These are phyloP conservation scores for Stylonectria norvegica DNA, from an alignment of 2,329 filamentous ascomycete genomes.

Conservation along the genomic window DNA sequence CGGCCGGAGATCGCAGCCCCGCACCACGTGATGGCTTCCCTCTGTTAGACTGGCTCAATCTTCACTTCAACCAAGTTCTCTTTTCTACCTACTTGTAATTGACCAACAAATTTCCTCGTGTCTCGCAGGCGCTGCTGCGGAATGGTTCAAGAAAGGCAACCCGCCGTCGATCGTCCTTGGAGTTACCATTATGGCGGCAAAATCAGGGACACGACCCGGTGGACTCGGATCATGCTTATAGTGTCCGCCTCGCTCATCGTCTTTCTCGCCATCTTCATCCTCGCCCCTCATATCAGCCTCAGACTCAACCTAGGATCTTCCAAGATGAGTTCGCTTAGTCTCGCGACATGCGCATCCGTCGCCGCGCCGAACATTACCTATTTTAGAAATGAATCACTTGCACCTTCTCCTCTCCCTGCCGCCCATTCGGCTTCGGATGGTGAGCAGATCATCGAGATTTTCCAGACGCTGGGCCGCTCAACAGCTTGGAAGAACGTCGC, in stretches of 20 bases:
- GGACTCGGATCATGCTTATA: slow-evolving; percentile 13
- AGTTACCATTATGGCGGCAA: neutral
- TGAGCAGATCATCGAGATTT: slow-evolving; percentile 35
- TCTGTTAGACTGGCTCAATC: neutral
- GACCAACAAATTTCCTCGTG: too few species aligned
- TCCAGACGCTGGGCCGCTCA: slow-evolving; percentile 35
- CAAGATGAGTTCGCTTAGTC: slow-evolving; percentile 17
- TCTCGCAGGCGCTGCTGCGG: neutral
- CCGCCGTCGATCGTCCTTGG: slow-evolving; percentile 4
- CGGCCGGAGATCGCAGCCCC: too few species aligned
- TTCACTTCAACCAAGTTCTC: too few species aligned
- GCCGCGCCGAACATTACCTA: slow-evolving; percentile 34
- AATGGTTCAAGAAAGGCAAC: slow-evolving; percentile 5
- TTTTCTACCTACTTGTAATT: too few species aligned
- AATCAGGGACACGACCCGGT: slow-evolving; percentile 7
- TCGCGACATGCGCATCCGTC: slow-evolving; percentile 17
- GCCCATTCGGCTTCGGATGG: slow-evolving; percentile 34
- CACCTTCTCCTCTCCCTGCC: slow-evolving; percentile 33
- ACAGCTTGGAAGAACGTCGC: slow-evolving; percentile 42
- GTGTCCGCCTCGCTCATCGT: slow-evolving; percentile 14
- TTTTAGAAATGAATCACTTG: slow-evolving; percentile 29
- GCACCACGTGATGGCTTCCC: neutral
- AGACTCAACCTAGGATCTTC: slow-evolving; percentile 5
- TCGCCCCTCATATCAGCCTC: slow-evolving; percentile 13
- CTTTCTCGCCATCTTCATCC: slow-evolving; percentile 16